A percentile compares a stretch with the other conserved stretches of the same genome.
These are phyloP conservation scores for Anisodus tanguticus DNA, from an alignment of 257 asterid species.

Conservation along the genomic window DNA sequence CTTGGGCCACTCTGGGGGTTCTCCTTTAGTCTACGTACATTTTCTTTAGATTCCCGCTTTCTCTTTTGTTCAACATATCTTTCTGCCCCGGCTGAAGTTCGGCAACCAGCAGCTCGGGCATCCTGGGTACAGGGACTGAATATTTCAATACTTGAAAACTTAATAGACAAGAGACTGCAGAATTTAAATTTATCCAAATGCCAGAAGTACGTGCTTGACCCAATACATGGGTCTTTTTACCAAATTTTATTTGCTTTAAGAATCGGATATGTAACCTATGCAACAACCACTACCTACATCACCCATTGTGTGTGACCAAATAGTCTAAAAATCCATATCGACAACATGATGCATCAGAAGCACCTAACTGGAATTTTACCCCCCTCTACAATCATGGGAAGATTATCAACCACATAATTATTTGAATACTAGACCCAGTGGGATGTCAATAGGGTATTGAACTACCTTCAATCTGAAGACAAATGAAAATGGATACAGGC, in stretches of 20 bases:
- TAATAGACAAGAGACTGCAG: not conserved
- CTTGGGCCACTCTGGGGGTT: slow-evolving; percentile 59
- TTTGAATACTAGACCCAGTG: not conserved
- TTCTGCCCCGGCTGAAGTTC: slow-evolving; percentile 76
- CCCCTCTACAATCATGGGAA: slow-evolving; percentile 19
- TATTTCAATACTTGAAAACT: slow-evolving; percentile 27
- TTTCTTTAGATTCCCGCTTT: slow-evolving; percentile 66
- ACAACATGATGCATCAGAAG: slow-evolving; percentile 22
- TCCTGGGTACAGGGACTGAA: slow-evolving; percentile 55
- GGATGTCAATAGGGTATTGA: slow-evolving; percentile 23
- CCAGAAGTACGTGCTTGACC: slow-evolving; percentile 23
- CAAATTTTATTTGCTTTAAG: slow-evolving; percentile 12
- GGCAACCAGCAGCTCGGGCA: slow-evolving; percentile 91
- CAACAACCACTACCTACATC: slow-evolving; percentile 15
- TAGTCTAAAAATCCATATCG: slow-evolving; percentile 1
- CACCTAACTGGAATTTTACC: not conserved
- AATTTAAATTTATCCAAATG: not conserved
- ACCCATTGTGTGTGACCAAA: not conserved
- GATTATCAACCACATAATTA: slow-evolving; percentile 16
- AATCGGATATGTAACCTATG: slow-evolving; percentile 1
- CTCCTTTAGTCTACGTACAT: slow-evolving; percentile 62
- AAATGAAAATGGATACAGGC: not conserved
- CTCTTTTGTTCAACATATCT: slow-evolving; percentile 75
- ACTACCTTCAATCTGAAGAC: slow-evolving; percentile 5
- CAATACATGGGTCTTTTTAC: not conserved